These are phyloP conservation scores for Chiua virens DNA, from an alignment of 768 basidiomycete species.

Conservation along the genomic window DNA sequence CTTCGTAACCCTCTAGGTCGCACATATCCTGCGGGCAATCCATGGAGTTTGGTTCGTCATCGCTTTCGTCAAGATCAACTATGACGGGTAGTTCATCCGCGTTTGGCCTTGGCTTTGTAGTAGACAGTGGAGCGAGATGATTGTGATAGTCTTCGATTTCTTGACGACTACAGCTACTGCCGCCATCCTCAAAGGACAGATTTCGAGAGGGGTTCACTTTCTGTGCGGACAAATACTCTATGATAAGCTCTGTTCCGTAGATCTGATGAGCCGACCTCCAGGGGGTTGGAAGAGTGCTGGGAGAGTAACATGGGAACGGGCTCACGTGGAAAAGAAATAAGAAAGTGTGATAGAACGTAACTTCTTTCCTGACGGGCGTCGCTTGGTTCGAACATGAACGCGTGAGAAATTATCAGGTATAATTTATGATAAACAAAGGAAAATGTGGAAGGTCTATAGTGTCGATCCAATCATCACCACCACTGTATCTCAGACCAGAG, in stretches of 20 bases:
- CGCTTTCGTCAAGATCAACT: constrained; percentile 52
- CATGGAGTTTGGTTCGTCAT: constrained; percentile 34
- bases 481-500: constrained; percentile 85
- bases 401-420: constrained; percentile 4
- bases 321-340: too few species aligned
- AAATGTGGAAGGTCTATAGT: background rate
- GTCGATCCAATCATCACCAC: constrained; percentile 42
- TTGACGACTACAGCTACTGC: constrained; percentile 36
- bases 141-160: constrained; percentile 49
- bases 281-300: constrained; percentile 73
- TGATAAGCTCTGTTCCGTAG: constrained; percentile 47
- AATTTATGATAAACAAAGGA: constrained; percentile 1
- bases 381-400: background rate
- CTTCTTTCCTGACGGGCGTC: too few species aligned
- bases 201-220: constrained; percentile 29
- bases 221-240: constrained; percentile 37
- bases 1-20: constrained; percentile 35
- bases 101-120: constrained; percentile 20
- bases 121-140: constrained; percentile 41
- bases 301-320: constrained; percentile 53
- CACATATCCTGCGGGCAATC: constrained; percentile 40
- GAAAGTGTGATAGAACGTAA: too few species aligned
- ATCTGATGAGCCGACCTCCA: constrained; percentile 67
- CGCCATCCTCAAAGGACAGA: constrained; percentile 54
- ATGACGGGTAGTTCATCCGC: constrained; percentile 28